A percentile compares a stretch with the other conserved stretches of the same genome.
These are phyloP conservation scores for Pichia scutulata DNA, from an alignment of 805 yeast genomes.

Conservation along the genomic window DNA sequence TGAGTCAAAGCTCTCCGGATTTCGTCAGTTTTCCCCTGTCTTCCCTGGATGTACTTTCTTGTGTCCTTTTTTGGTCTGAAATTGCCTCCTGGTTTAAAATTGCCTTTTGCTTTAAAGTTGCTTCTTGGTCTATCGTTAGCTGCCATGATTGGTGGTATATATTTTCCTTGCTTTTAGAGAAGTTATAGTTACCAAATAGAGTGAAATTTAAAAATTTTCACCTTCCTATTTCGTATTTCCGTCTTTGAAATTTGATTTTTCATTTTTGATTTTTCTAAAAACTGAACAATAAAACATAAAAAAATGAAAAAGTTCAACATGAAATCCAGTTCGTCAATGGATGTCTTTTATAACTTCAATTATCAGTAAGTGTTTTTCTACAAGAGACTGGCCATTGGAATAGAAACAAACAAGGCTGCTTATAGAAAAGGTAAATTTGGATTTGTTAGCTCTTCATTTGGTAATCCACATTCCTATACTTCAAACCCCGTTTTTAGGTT, in stretches of 20 bases:
- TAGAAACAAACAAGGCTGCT: neutral
- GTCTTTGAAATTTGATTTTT: neutral
- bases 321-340: neutral
- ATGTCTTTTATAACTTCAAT: neutral
- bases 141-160: neutral
- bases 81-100: neutral
- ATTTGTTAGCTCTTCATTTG: neutral
- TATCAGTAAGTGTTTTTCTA: neutral
- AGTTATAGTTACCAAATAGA: neutral
- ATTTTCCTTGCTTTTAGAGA: neutral
- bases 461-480: neutral
- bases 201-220: neutral
- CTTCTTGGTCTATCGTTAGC: neutral
- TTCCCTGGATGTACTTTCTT: slow-evolving; percentile 19
- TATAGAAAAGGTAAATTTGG: neutral
- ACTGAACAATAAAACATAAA: no score
- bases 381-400: neutral
- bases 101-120: neutral
- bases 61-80: slow-evolving; percentile 8
- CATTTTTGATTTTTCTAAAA: neutral
- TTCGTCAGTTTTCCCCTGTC: slow-evolving; percentile 40
- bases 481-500: neutral
- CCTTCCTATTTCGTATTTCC: neutral
- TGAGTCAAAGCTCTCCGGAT: slow-evolving; percentile 72
- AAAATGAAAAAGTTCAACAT: neutral